Evolutionary conservation across 2,329 filamentous ascomycete genomes (phyloP).

Genomic region (Pyricularia pennisetigena): DNA sequence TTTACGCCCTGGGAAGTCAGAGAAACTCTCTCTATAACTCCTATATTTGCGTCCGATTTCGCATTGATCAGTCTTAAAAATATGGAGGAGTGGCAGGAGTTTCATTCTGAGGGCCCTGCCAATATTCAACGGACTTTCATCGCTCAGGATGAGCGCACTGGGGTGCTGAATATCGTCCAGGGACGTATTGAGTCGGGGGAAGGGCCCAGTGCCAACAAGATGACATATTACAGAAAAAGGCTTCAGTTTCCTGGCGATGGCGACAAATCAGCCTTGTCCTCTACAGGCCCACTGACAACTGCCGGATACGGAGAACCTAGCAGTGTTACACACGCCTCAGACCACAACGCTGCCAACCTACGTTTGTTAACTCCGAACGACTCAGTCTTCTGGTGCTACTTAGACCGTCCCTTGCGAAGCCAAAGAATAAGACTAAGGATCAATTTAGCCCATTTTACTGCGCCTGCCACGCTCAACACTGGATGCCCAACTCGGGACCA

Average conservation of each 20-base stretch:
- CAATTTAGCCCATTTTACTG: constrained; percentile 15
- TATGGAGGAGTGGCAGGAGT: constrained; percentile 49
- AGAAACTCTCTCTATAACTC: constrained; percentile 52
- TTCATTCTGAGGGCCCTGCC: constrained; percentile 61
- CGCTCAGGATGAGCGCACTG: constrained; percentile 47
- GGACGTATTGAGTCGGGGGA: constrained; percentile 55
- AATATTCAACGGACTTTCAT: constrained; percentile 67
- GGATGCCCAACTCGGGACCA: too few species aligned
- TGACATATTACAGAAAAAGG: constrained; percentile 57
- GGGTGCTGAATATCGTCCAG: constrained; percentile 53
- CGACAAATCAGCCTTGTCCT: background rate
- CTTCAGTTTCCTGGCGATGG: constrained; percentile 28
- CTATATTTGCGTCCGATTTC: constrained; percentile 58
- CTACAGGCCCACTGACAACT: too few species aligned
- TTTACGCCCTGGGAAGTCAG: constrained; percentile 63
- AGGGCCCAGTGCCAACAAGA: constrained; percentile 39
- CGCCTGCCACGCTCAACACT: background rate
- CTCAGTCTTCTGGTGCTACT: constrained; percentile 25
- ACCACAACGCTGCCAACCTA: constrained; percentile 29
- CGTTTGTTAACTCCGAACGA: constrained; percentile 45
- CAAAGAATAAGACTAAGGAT: constrained; percentile 11
- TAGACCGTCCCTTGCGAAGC: constrained; percentile 7
- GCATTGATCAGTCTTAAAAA: constrained; percentile 37
- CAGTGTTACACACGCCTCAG: background rate
- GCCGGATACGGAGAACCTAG: too few species aligned